Percentiles rank a stretch among this genome's conserved stretches.
Evolutionary conservation across 345 rosid genomes (phyloP).

Genomic region (Linum lewisii): DNA sequence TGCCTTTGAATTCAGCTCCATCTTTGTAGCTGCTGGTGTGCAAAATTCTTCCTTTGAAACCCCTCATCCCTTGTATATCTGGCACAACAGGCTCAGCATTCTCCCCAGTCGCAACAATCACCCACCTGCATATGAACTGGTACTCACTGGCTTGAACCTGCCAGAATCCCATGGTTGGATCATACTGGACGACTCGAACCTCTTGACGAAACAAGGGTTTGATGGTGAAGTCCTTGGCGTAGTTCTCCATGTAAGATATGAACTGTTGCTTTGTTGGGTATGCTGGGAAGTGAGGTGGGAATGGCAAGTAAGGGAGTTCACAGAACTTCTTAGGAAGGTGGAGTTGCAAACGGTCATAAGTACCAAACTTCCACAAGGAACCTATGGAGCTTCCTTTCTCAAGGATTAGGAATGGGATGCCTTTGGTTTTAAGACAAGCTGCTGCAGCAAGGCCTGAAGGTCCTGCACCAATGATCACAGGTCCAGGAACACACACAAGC

Average conservation of each 20-base stretch:
- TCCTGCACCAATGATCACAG: background rate
- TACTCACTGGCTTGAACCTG: conserved; percentile 2
- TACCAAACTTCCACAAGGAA: background rate
- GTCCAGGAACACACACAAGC: background rate
- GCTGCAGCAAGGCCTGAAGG: background rate
- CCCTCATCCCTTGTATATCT: background rate
- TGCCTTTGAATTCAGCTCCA: conserved; percentile 38
- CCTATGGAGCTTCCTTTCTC: background rate
- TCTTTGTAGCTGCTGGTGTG: conserved; percentile 65
- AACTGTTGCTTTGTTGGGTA: conserved; percentile 1
- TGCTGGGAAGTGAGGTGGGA: background rate
- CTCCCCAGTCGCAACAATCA: conserved; percentile 2
- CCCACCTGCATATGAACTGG: conserved; percentile 2
- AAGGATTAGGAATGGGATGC: background rate
- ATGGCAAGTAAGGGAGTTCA: background rate
- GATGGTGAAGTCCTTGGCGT: background rate
- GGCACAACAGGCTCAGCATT: conserved; percentile 1
- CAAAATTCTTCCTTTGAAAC: conserved; percentile 25
- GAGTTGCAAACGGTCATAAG: background rate
- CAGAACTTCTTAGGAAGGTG: background rate
- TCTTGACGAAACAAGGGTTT: background rate
- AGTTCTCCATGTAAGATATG: background rate
- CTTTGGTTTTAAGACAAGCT: background rate
- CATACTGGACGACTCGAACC: background rate
- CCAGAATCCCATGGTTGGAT: background rate